Evolutionary conservation across 148 eudicot genomes (phyloP).

Genomic region (Chenopodium berlandieri): DNA sequence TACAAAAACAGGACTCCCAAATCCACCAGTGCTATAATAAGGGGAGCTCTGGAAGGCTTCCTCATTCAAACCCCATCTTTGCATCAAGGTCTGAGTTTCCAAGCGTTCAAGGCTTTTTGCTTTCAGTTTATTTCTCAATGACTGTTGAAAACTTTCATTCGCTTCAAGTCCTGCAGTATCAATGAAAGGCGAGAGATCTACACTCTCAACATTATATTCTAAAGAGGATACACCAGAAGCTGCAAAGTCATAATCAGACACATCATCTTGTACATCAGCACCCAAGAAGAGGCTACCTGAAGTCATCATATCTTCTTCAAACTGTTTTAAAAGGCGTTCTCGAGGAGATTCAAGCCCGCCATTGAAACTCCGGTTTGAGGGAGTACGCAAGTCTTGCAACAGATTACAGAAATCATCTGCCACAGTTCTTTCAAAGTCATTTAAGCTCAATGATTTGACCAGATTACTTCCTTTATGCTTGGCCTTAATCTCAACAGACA

Average conservation of each 20-base stretch:
- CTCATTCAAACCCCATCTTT: slow-evolving; percentile 80
- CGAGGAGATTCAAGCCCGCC: slow-evolving; percentile 81
- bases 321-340: slow-evolving; percentile 69
- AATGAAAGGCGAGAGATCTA: slow-evolving; percentile 26
- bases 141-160: slow-evolving; percentile 28
- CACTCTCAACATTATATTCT: slow-evolving; percentile 27
- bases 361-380: slow-evolving; percentile 52
- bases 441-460: slow-evolving; percentile 60
- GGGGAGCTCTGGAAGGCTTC: slow-evolving; percentile 57
- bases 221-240: slow-evolving; percentile 37
- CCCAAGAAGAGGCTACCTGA: slow-evolving; percentile 55
- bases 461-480: slow-evolving; percentile 30
- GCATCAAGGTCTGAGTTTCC: slow-evolving; percentile 86
- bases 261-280: slow-evolving; percentile 39
- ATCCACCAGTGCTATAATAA: slow-evolving; percentile 48
- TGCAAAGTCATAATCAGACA: slow-evolving; percentile 30
- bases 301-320: slow-evolving; percentile 76
- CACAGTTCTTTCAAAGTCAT: slow-evolving; percentile 57
- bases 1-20: slow-evolving; percentile 72
- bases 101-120: slow-evolving; percentile 63
- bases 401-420: slow-evolving; percentile 67
- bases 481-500: slow-evolving; percentile 18
- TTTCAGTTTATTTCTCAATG: slow-evolving; percentile 41
- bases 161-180: slow-evolving; percentile 8
- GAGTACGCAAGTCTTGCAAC: slow-evolving; percentile 62